Base-by-base conservation (phyloP, 208 protist species). In the Leptomonas seymouri region DNA sequence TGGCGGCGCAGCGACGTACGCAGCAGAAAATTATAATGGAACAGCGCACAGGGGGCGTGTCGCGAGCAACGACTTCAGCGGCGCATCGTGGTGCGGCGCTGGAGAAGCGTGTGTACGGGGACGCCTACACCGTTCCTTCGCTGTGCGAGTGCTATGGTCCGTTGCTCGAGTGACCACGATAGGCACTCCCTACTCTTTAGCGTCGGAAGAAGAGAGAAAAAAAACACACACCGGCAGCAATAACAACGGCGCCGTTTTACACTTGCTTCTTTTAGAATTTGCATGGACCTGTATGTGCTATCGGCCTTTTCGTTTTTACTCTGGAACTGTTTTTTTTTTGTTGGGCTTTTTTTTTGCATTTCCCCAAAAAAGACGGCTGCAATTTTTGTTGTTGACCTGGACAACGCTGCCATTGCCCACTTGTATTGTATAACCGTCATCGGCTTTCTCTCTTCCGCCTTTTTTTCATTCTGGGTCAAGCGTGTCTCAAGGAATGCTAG, bases 121-220 rank as follows among this genome's bases (percentile, higher is more conserved):
- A 89, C 23, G 63, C 72, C 21, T 78, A 83, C 25, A 64, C 68
- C 3, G 58, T 88, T 9, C 86, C 86, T 3, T 88, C 84, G 34
- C 74, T 94, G 39, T 90, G 85, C 41, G 75, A 67, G 31, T 59
- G 85, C 49, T 94, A 94, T 48, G 83, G 84, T 27, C 51, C 78
- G 30, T 34, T 83, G 15, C 55, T 86, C 23, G 74, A 80, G 1
- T 36, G 57, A 7, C 62, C 53, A 36, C 20, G 44, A 6, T 62
- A 46, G 18, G 48, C 59, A 8, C 49, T 61, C 7, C 61, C 62
- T 11, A 28, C 49, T 4, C 27, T 59, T 21, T 65, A 49, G 23
- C 36, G 21, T 15, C 9, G 39, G 51, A 56, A n/a, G 28, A 31
- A 7, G n/a, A 21, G 14, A 56, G n/a, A 36, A n/a, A 31, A 55